These are phyloP conservation scores for Hymenoscyphus infarciens DNA, from an alignment of 2,329 filamentous ascomycete genomes.

Conservation along the genomic window DNA sequence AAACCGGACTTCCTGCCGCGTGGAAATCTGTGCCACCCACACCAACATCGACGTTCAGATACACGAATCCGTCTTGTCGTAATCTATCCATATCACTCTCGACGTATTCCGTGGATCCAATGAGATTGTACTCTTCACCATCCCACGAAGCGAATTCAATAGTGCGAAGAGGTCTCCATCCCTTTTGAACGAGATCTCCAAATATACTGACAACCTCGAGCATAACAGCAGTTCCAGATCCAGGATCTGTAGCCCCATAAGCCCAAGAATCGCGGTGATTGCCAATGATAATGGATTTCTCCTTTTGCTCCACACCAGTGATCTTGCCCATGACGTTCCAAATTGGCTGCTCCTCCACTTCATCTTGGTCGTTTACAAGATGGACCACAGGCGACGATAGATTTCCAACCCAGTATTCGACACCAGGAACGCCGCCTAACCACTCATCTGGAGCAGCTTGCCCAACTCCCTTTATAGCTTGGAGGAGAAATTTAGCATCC, in stretches of 20 bases:
- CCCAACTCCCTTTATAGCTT: constrained; percentile 73
- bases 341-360: constrained; percentile 75
- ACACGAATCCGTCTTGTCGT: constrained; percentile 73
- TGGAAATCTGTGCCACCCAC: constrained; percentile 72
- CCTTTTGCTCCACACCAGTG: constrained; percentile 73
- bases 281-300: constrained; percentile 83
- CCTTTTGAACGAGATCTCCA: constrained; percentile 68
- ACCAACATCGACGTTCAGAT: constrained; percentile 86
- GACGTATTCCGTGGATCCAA: constrained; percentile 92
- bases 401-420: constrained; percentile 86
- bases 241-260: constrained; percentile 81
- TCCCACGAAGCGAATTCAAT: constrained; percentile 99
- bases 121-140: constrained; percentile 85
- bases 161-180: constrained; percentile 89
- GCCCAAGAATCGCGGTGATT: constrained; percentile 94
- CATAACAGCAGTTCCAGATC: constrained; percentile 86
- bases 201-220: constrained; percentile 85
- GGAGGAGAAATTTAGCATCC: constrained; percentile 76
- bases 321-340: constrained; percentile 91
- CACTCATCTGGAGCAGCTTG: constrained; percentile 65
- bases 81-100: constrained; percentile 76
- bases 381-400: constrained; percentile 71
- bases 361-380: constrained; percentile 83
- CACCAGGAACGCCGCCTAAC: constrained; percentile 71
- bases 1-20: constrained; percentile 77